Evolutionary conservation across 1,139 yeast species (phyloP).

Genomic region (Debaryomyces sp.): DNA sequence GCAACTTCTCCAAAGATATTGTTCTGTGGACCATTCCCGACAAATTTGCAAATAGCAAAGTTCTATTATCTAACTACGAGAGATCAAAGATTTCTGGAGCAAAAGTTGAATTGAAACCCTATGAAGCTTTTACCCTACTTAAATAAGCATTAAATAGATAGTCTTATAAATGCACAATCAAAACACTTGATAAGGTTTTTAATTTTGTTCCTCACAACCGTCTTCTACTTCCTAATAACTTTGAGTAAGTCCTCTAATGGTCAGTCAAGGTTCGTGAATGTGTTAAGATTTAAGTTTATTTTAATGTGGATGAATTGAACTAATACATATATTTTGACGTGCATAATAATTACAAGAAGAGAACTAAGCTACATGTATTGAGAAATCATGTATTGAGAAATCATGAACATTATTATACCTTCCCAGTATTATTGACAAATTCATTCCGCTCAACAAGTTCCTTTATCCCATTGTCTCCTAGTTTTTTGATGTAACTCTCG

Average conservation of each 20-base stretch:
- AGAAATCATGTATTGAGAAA: too few relatives aligned
- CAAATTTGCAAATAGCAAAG: background rate
- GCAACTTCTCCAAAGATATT: background rate
- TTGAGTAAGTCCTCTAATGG: too few relatives aligned
- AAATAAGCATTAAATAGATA: background rate
- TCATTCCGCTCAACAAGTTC: conserved; percentile 24
- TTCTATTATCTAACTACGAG: background rate
- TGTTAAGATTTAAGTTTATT: too few relatives aligned
- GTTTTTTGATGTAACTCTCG: conserved; percentile 34
- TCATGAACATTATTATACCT: conserved; percentile 8
- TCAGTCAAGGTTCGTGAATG: too few relatives aligned
- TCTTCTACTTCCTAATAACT: too few relatives aligned
- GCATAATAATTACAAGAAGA: too few relatives aligned
- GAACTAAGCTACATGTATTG: too few relatives aligned
- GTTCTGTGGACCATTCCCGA: background rate
- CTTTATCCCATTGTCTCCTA: conserved; percentile 39
- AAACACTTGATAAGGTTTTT: too few relatives aligned
- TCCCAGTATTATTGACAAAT: background rate
- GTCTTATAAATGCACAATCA: background rate
- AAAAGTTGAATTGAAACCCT: background rate
- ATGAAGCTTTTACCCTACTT: background rate
- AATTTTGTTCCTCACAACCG: too few relatives aligned
- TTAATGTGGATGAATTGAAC: too few relatives aligned
- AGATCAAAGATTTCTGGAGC: background rate
- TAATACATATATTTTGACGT: too few relatives aligned